Evolutionary conservation across 306 rosid species (phyloP), one percentile per base, ranked within the genome.

Genomic region (Geum urbanum): DNA sequence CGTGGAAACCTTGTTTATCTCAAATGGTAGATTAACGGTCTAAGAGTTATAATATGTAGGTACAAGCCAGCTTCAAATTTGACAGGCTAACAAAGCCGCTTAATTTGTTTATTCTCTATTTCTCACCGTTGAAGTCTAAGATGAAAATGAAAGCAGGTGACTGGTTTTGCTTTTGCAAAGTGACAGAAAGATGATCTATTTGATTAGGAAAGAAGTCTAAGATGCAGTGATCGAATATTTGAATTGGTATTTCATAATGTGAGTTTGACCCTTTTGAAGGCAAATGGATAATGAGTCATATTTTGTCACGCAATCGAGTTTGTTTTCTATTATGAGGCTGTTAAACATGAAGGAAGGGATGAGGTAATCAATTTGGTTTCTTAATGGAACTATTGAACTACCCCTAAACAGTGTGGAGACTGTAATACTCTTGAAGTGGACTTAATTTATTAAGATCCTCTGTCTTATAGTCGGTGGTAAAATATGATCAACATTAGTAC

Each of bases 111-210:
- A 59, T 59, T 59, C 37, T 32, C 37, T 32, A 32, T 32, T 32
- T 32, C 64, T 59, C 22, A 35, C 19, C 12, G 45, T 59, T 59
- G 64, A 59, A 35, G 64, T 59, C 64, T 59, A 32, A 15, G 45
- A 35, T 14, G 64, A 59, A 59, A 59, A 59, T 59, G 22, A 35
- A 43, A 59, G 12, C 19, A 35, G 37, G 7, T 59, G 20, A 12
- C 64, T 59, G 45, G 45, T 59, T 32, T 27, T 58, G 19, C 44
- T 32, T 5, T 35, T 14, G 44, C 44, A 6, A 18, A 52, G 35
- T 8, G 58, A 67, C 12, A 51, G 32, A 15, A 15, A 10, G n/a
- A 9, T 48, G 5, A 43, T 41, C 27, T 8, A 35, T 15, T 52
- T 11, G 61, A 50, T 35, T 49, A 48, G 19, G 22, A 67, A 67